Percentiles rank a stretch among this genome's conserved stretches.
phyloP scores from a whole-genome alignment of 1,284 basidiomycete species.

The Trichosporon coremiiforme region DNA sequence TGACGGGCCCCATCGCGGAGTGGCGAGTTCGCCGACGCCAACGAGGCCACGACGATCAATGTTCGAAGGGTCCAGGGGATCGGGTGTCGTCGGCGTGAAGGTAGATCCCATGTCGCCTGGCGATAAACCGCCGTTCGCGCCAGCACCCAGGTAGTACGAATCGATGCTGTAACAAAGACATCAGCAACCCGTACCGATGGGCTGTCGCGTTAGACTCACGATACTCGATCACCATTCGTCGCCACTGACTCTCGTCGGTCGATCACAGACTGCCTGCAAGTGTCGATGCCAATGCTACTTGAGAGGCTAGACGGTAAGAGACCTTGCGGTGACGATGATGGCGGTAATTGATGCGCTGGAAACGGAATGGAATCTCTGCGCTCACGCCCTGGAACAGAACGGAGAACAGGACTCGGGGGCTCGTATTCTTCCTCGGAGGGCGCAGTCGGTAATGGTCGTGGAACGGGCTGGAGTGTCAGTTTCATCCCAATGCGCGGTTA shows the following conservation, averaged over 20 bases:
- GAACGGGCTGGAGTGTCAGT: constrained; percentile 8
- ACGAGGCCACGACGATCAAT: constrained; percentile 87
- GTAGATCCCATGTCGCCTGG: constrained; percentile 24
- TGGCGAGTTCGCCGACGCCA: constrained; percentile 91
- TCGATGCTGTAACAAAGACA: constrained; percentile 34
- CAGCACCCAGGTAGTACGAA: constrained; percentile 37
- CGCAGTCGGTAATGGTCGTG: constrained; percentile 9
- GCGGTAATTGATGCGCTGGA: constrained; percentile 21
- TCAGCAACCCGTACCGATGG: constrained; percentile 5
- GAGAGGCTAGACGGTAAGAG: not conserved
- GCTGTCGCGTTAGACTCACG: constrained; percentile 32
- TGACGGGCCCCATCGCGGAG: constrained; percentile 81
- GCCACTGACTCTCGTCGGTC: constrained; percentile 30
- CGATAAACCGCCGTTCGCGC: constrained; percentile 20
- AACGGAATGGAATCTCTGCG: constrained; percentile 26
- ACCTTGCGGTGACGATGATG: not conserved
- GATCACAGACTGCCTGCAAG: constrained; percentile 11
- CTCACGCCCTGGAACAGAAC: not conserved
- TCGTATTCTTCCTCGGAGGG: constrained; percentile 6
- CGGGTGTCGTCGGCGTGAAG: constrained; percentile 44
- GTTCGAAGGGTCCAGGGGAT: constrained; percentile 65
- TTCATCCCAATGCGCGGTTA: not conserved
- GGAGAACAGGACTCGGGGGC: not conserved
- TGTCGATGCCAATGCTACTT: not conserved
- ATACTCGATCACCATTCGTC: constrained; percentile 33